These are phyloP conservation scores for Tuber aestivum DNA, from an alignment of 495 filamentous ascomycete genomes.

Conservation along the genomic window DNA sequence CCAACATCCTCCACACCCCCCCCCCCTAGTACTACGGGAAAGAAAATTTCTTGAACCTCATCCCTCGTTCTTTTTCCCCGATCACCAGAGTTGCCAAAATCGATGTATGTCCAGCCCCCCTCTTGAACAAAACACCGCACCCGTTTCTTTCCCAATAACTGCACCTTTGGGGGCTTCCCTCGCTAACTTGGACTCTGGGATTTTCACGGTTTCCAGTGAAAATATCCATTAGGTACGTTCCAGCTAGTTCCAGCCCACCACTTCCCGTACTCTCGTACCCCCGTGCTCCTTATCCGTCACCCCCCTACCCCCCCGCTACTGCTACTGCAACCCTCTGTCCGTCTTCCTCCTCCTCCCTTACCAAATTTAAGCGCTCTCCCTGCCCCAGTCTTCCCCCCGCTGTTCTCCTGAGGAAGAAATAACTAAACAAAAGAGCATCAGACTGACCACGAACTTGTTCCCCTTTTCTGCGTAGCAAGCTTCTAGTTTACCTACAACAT, in stretches of 20 bases:
- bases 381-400: not conserved
- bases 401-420: not conserved
- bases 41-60: not conserved
- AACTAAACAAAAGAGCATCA: not conserved
- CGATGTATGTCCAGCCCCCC: not conserved
- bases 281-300: not conserved
- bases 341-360: not conserved
- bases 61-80: not conserved
- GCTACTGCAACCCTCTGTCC: not conserved
- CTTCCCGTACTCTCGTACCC: not conserved
- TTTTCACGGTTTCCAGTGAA: not conserved
- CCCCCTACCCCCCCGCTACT: not conserved
- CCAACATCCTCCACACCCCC: not conserved
- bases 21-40: not conserved
- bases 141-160: not conserved
- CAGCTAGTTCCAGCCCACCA: not conserved
- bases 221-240: not conserved
- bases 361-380: not conserved
- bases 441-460: not conserved
- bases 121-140: not conserved
- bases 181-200: not conserved
- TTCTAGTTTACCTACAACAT: not conserved
- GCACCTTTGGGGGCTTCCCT: not conserved
- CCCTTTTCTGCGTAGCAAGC: not conserved
- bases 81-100: not conserved